phyloP scores from a whole-genome alignment of 306 rosid species.

The Mucuna pruriens region DNA sequence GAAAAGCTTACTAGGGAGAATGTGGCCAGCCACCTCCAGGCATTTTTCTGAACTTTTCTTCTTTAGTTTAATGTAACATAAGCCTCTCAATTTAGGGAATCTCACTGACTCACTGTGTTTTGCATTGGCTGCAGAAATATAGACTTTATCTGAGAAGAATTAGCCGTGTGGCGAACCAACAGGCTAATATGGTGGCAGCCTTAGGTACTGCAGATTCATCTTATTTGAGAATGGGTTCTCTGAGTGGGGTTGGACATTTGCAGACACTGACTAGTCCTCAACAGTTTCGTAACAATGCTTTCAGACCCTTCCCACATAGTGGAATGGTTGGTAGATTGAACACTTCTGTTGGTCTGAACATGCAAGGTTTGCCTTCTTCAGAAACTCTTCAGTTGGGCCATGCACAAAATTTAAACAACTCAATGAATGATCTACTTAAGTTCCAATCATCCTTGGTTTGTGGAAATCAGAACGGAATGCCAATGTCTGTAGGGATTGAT shows the following conservation, averaged over 20 bases:
- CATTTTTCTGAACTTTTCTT: conserved; percentile 35
- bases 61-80: conserved; percentile 5
- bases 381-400: conserved; percentile 54
- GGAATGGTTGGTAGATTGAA: conserved; percentile 70
- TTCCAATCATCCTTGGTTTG: conserved; percentile 41
- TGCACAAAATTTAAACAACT: conserved; percentile 50
- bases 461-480: conserved; percentile 52
- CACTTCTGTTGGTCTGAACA: conserved; percentile 58
- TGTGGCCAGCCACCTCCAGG: conserved; percentile 99
- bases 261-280: conserved; percentile 54
- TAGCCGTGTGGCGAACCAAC: conserved; percentile 68
- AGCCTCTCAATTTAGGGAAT: conserved; percentile 12
- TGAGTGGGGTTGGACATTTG: conserved; percentile 56
- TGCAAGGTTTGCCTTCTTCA: conserved; percentile 63
- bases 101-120: conserved; percentile 36
- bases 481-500: conserved; percentile 47
- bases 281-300: conserved; percentile 56
- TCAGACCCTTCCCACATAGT: conserved; percentile 56
- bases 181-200: conserved; percentile 76
- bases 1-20: conserved; percentile 96
- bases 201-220: conserved; percentile 70
- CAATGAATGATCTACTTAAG: conserved; percentile 50
- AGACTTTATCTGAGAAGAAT: conserved; percentile 83
- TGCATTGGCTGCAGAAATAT: conserved; percentile 68
- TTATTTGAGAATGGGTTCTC: conserved; percentile 57